A percentile compares a stretch with the other conserved stretches of the same genome.
Evolutionary conservation across 805 yeast species (phyloP).

Genomic region (Debaryomyces maramus): DNA sequence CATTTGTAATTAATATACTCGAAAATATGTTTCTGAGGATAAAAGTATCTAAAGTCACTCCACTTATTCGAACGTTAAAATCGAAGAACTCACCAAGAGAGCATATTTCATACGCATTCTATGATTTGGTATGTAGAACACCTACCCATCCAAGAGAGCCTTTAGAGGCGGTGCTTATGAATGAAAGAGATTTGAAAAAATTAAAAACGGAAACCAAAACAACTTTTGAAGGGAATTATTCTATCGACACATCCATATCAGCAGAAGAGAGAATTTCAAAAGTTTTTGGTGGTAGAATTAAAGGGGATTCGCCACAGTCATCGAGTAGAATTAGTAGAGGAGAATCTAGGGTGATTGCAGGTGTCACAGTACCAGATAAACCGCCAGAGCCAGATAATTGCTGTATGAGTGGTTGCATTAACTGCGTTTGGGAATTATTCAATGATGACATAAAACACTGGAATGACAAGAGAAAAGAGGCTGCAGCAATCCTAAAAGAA

Average conservation of each 20-base stretch:
- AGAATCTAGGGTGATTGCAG: constrained; percentile 44
- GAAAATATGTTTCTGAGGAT: not conserved
- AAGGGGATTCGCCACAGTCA: constrained; percentile 49
- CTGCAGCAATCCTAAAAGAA: constrained; percentile 43
- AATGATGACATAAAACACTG: constrained; percentile 87
- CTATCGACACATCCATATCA: constrained; percentile 24
- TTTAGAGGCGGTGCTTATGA: constrained; percentile 30
- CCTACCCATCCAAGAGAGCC: constrained; percentile 34
- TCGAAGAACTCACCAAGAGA: constrained; percentile 7
- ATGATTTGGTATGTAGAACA: constrained; percentile 38
- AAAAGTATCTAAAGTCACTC: not conserved
- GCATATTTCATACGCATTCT: constrained; percentile 24
- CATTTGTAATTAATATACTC: no score
- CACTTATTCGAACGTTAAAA: not conserved
- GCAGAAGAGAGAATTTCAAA: constrained; percentile 49
- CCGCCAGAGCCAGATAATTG: constrained; percentile 94
- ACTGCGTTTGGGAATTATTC: constrained; percentile 95
- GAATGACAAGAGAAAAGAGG: constrained; percentile 59
- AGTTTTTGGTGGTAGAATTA: constrained; percentile 58
- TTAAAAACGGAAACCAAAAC: constrained; percentile 22
- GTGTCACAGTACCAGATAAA: constrained; percentile 75
- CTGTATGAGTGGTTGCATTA: constrained; percentile 95
- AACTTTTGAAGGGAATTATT: constrained; percentile 34
- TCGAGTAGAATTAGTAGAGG: constrained; percentile 39
- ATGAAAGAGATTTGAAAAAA: constrained; percentile 15